A percentile compares a stretch with the other conserved stretches of the same genome.
These are phyloP conservation scores for Fusarium siculi DNA, from an alignment of 2,329 filamentous ascomycete species.

Conservation along the genomic window DNA sequence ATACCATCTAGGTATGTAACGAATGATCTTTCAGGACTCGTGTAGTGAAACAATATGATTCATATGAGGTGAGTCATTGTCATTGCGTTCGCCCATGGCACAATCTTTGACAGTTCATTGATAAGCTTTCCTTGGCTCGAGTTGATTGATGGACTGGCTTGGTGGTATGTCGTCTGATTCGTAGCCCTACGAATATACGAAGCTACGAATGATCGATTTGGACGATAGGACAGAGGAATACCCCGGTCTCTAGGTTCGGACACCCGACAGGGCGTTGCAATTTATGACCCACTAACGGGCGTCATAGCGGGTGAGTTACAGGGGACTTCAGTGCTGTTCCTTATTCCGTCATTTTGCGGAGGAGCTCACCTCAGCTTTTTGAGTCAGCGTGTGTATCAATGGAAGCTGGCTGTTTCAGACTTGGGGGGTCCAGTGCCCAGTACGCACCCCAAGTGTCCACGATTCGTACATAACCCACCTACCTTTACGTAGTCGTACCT, in stretches of 20 bases:
- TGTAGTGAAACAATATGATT: neutral
- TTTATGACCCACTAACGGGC: conserved; percentile 22
- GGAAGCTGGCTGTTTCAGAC: conserved; percentile 15
- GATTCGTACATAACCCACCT: neutral
- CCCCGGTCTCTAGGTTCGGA: neutral
- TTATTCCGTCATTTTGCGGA: conserved; percentile 35
- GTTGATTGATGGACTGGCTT: no score
- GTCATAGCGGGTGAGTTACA: conserved; percentile 29
- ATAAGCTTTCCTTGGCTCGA: neutral
- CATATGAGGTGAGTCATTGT: neutral
- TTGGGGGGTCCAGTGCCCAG: neutral
- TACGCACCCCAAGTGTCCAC: neutral
- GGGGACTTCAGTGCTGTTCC: conserved; percentile 18
- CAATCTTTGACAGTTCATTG: neutral
- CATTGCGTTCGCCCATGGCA: neutral
- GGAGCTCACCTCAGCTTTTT: conserved; percentile 25
- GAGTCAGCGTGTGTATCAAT: conserved; percentile 7
- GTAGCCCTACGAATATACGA: conserved; percentile 8
- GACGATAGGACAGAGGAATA: neutral
- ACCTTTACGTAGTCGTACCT: neutral
- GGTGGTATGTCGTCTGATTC: neutral
- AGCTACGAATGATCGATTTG: neutral
- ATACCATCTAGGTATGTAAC: neutral
- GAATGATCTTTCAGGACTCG: neutral
- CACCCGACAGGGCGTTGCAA: conserved; percentile 6